These are phyloP conservation scores for Solanum arcanum DNA, from an alignment of 257 asterid genomes.

Conservation along the genomic window DNA sequence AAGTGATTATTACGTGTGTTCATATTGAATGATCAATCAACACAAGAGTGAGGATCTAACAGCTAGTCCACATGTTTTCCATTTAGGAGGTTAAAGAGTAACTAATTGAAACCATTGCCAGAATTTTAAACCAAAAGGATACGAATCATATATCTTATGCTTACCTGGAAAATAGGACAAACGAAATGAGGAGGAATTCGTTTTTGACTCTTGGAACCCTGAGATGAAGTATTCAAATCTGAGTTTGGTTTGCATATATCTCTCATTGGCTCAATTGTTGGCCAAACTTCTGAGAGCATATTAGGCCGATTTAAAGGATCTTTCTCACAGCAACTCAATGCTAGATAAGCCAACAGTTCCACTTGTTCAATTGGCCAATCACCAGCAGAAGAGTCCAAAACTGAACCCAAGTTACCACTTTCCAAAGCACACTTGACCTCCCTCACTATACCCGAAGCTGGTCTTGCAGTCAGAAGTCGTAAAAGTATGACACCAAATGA, in stretches of 20 bases:
- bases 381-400: slow-evolving; percentile 70
- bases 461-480: slow-evolving; percentile 57
- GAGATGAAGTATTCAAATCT: slow-evolving; percentile 17
- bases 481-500: slow-evolving; percentile 64
- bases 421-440: slow-evolving; percentile 65
- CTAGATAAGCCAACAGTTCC: slow-evolving; percentile 42
- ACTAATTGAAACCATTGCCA: neutral
- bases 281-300: slow-evolving; percentile 45
- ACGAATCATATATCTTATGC: neutral
- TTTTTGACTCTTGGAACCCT: slow-evolving; percentile 30
- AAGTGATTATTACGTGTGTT: neutral
- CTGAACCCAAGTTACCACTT: slow-evolving; percentile 36
- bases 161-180: slow-evolving; percentile 89
- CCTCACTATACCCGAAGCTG: slow-evolving; percentile 38
- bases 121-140: neutral
- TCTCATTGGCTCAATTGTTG: slow-evolving; percentile 48
- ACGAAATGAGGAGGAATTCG: slow-evolving; percentile 68
- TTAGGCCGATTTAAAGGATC: slow-evolving; percentile 42
- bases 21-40: neutral
- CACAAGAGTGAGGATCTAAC: neutral
- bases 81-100: neutral
- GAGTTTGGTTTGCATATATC: slow-evolving; percentile 20
- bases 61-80: neutral
- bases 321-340: slow-evolving; percentile 60
- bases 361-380: slow-evolving; percentile 69